These are phyloP conservation scores for Yueomyces sp. DNA, from an alignment of 805 yeast species.

Conservation along the genomic window DNA sequence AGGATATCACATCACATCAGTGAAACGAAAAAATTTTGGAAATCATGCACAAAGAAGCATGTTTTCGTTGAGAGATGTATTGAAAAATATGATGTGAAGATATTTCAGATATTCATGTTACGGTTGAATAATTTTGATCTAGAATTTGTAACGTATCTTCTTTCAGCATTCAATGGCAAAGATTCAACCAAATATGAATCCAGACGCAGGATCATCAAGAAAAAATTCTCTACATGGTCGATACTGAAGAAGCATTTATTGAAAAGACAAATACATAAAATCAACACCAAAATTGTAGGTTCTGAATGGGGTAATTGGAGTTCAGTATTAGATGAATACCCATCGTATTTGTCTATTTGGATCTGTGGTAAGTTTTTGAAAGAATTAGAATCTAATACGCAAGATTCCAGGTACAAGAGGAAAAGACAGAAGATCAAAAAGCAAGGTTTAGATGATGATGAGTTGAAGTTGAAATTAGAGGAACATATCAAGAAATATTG, in stretches of 20 bases:
- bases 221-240: slow-evolving; percentile 6
- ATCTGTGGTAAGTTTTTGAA: slow-evolving; percentile 1
- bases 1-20: slow-evolving; percentile 6
- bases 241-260: slow-evolving; percentile 7
- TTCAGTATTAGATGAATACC: slow-evolving; percentile 3
- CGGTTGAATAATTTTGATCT: slow-evolving; percentile 10
- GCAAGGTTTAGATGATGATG: neutral
- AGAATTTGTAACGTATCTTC: slow-evolving; percentile 8
- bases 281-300: slow-evolving; percentile 7
- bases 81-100: slow-evolving; percentile 4
- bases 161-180: slow-evolving; percentile 1
- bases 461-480: neutral
- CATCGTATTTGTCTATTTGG: slow-evolving; percentile 7
- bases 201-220: slow-evolving; percentile 1
- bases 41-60: slow-evolving; percentile 2
- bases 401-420: neutral
- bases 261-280: slow-evolving; percentile 3
- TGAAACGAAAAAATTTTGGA: slow-evolving; percentile 11
- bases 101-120: slow-evolving; percentile 7
- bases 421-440: neutral
- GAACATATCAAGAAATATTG: slow-evolving; percentile 2
- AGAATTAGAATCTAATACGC: neutral
- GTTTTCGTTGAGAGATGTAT: slow-evolving; percentile 6
- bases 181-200: neutral
- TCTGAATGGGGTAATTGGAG: slow-evolving; percentile 9